These are phyloP conservation scores for Globisporangium rhizosaccharum DNA, from an alignment of 352 stramenopile genomes.

Conservation along the genomic window DNA sequence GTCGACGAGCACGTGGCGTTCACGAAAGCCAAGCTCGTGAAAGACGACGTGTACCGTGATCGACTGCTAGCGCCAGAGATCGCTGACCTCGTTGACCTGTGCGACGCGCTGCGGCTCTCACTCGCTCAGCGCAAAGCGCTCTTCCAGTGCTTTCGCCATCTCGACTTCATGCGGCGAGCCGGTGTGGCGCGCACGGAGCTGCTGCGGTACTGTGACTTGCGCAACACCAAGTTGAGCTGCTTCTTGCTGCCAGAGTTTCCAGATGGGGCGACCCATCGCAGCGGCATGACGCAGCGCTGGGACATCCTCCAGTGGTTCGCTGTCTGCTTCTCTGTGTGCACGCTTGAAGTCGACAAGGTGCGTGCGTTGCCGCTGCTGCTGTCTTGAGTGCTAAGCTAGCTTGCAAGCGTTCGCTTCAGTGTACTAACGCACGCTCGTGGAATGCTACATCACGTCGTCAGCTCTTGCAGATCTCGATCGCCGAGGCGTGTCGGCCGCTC, in stretches of 20 bases:
- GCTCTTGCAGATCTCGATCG: slow-evolving; percentile 22
- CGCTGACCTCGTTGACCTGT: slow-evolving; percentile 45
- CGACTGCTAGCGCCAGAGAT: slow-evolving; percentile 56
- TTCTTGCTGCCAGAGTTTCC: slow-evolving; percentile 31
- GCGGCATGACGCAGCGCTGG: slow-evolving; percentile 32
- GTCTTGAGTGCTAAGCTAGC: no score
- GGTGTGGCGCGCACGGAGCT: slow-evolving; percentile 45
- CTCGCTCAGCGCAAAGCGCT: slow-evolving; percentile 49
- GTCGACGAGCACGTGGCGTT: slow-evolving; percentile 42
- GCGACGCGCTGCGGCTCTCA: slow-evolving; percentile 44
- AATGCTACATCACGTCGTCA: not conserved
- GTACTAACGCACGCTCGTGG: no score
- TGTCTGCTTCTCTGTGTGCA: slow-evolving; percentile 57
- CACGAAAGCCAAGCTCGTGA: slow-evolving; percentile 35
- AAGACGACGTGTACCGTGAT: slow-evolving; percentile 64
- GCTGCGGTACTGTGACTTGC: slow-evolving; percentile 50
- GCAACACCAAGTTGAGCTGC: slow-evolving; percentile 21
- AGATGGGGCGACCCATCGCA: slow-evolving; percentile 28
- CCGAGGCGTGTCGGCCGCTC: slow-evolving; percentile 11
- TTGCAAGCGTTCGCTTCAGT: not conserved
- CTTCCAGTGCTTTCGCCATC: slow-evolving; percentile 56
- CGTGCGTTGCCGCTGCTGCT: not conserved
- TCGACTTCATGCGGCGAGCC: slow-evolving; percentile 53
- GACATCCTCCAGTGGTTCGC: slow-evolving; percentile 54
- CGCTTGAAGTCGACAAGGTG: slow-evolving; percentile 27